Base-by-base conservation (phyloP, 768 basidiomycete genomes). In the Macrolepiota dolichaula region DNA sequence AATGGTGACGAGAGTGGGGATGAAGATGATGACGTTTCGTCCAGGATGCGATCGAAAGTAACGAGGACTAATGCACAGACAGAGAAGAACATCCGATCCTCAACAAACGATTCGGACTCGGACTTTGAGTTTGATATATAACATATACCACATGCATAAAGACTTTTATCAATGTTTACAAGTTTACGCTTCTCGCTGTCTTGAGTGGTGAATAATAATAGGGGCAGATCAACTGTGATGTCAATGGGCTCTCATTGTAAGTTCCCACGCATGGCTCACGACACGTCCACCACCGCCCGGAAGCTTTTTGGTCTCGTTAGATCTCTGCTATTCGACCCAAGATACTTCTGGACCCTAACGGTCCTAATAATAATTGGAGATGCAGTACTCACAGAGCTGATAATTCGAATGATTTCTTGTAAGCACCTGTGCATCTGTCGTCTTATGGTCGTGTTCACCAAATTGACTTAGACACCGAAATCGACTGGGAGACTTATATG, bases 401-500 rank as follows among this genome's bases (percentile, higher is more conserved):
- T 97, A 66, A 87, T 96, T 65, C 83, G 76, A 47, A 87, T 87
- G 70, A 79, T 97, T 58, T 83, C 92, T 66, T 98, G 96, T 97
- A 66, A 79, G 90, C 74, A 44, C 29, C 56, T 46, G 55, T 36
- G 63, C 63, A 62, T 51, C 29, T 51, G 47, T 38, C 56, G 35
- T 24, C 52, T 67, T 59, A 70, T 70, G 63, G 52, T 63, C 47
- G 3, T 42, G 44, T 46, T 63, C 51, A 36, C 56, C n/a, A 29
- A 29, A 40, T 24, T 51, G 42, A 47, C 46, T 38, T 66, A 98
- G 96, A 96, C 76, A 98, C 97, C 11, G 96, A 99, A 75, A 99
- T 99, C 67, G 97, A 99, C 75, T 98, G 93, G 87, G 83, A 88
- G 68, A 98, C 97, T 0, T 99, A 99, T 70, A 94, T 98, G 86